A percentile compares a stretch with the other conserved stretches of the same genome.
Evolutionary conservation across 495 filamentous ascomycete species (phyloP).

Genomic region (Neurospora tetrasperma): DNA sequence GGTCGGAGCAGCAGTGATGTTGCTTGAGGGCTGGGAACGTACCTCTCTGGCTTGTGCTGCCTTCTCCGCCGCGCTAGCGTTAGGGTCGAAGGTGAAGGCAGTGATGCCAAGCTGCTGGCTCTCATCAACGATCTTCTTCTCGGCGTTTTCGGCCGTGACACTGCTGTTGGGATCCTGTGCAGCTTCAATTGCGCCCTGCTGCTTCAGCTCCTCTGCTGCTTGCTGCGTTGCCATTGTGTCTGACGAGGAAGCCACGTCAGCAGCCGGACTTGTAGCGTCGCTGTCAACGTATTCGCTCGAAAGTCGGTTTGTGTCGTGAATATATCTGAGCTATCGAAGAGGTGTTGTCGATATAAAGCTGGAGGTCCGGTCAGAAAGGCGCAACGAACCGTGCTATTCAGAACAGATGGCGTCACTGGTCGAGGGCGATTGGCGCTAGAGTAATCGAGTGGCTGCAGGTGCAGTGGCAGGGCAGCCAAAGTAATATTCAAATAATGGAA

Average conservation of each 20-base stretch:
- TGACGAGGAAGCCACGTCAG: conserved; percentile 7
- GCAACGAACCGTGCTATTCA: background rate
- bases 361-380: background rate
- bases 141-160: conserved; percentile 58
- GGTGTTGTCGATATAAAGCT: background rate
- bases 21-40: conserved; percentile 28
- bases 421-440: background rate
- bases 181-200: conserved; percentile 66
- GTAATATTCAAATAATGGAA: background rate
- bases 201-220: conserved; percentile 54
- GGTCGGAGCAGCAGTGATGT: background rate
- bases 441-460: conserved; percentile 6
- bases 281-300: background rate
- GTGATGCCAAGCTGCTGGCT: conserved; percentile 63
- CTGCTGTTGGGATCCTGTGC: conserved; percentile 55
- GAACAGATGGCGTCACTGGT: background rate
- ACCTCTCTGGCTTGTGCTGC: conserved; percentile 68
- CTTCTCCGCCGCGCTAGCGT: conserved; percentile 79
- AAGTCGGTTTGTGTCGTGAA: background rate
- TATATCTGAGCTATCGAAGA: background rate
- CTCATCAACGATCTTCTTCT: conserved; percentile 62
- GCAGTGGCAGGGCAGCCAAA: conserved; percentile 2
- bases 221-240: conserved; percentile 30
- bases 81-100: conserved; percentile 77
- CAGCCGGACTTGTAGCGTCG: conserved; percentile 3